Conservation (phyloP, 371 early-diverging fungal genomes). For the Actinomucor elegans region DNA sequence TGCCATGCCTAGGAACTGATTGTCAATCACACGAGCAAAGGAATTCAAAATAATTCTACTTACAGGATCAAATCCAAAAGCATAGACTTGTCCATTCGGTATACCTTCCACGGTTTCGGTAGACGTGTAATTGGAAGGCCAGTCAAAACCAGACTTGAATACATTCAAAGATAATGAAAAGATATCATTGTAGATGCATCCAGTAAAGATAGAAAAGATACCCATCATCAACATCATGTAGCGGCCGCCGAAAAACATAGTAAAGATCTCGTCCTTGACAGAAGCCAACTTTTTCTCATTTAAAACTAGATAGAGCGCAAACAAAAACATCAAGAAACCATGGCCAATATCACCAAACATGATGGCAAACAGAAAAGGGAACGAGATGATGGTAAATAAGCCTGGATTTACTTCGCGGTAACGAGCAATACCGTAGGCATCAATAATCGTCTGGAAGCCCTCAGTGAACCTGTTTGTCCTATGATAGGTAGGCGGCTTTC, state of each 20-base stretch:
- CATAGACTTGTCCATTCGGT: slow-evolving; percentile 56
- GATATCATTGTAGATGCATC: slow-evolving; percentile 98
- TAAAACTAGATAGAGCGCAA: slow-evolving; percentile 77
- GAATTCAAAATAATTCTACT: slow-evolving; percentile 20
- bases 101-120: slow-evolving; percentile 42
- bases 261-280: slow-evolving; percentile 82
- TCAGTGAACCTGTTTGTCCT: slow-evolving; percentile 95
- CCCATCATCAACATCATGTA: slow-evolving; percentile 98
- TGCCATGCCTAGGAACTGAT: slow-evolving; percentile 95
- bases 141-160: slow-evolving; percentile 80
- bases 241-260: slow-evolving; percentile 93
- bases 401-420: slow-evolving; percentile 99
- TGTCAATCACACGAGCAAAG: slow-evolving; percentile 21
- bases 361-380: slow-evolving; percentile 99
- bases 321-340: slow-evolving; percentile 84
- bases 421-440: slow-evolving; percentile 98
- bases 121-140: slow-evolving; percentile 49
- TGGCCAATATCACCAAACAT: slow-evolving; percentile 99
- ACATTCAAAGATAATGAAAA: slow-evolving; percentile 85
- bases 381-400: slow-evolving; percentile 95
- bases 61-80: slow-evolving; percentile 84
- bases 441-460: slow-evolving; percentile 97
- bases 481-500: slow-evolving; percentile 95
- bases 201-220: slow-evolving; percentile 96
- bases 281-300: slow-evolving; percentile 80